Base-by-base conservation (phyloP, 73 alveolate species). In the Symbiodinium natans region DNA sequence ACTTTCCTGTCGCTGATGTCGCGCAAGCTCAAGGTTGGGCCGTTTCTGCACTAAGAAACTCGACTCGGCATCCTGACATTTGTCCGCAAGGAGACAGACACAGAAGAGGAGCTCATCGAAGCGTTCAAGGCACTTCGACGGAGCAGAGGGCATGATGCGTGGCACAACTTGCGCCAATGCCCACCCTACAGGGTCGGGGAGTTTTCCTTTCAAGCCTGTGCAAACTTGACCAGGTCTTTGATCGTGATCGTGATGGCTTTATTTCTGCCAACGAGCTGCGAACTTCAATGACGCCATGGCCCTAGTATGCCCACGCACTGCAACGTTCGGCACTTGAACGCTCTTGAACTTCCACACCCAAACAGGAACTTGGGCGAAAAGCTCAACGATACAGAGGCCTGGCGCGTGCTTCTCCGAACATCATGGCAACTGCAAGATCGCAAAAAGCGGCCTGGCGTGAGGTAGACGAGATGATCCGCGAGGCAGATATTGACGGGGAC, bases 41-140 rank as follows among this genome's bases (percentile, higher is more conserved):
- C n/a, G n/a, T n/a, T n/a, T n/a, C n/a, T n/a, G n/a, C n/a, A n/a
- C n/a, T n/a, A n/a, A n/a, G n/a, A n/a, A n/a, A n/a, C n/a, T n/a
- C n/a, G n/a, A n/a, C n/a, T n/a, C n/a, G n/a, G n/a, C n/a, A n/a
- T n/a, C 80, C 40, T 63, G 11, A 25, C 29, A 63, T 2, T 63
- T 31, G 36, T 63, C 80, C 80, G 2, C 38, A 15, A 77, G 86
- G 86, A 77, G 41, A 77, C 86, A 36, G 99, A 99, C 95, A 99
- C 99, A 80, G 99, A 99, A 94, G 99, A 99, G 98, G 99, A 99
- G 93, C 99, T 99, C 98, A 99, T 99, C 93, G 99, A 99, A 99
- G 99, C 99, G 98, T 99, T 99, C 99, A 99, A 99, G 99, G 80
- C 80, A 6, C n/a, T n/a, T n/a, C n/a, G n/a, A n/a, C n/a, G n/a